A percentile compares a stretch with the other conserved stretches of the same genome.
Evolutionary conservation across 106 monocot genomes (phyloP).

Genomic region (Posidonia australis): DNA sequence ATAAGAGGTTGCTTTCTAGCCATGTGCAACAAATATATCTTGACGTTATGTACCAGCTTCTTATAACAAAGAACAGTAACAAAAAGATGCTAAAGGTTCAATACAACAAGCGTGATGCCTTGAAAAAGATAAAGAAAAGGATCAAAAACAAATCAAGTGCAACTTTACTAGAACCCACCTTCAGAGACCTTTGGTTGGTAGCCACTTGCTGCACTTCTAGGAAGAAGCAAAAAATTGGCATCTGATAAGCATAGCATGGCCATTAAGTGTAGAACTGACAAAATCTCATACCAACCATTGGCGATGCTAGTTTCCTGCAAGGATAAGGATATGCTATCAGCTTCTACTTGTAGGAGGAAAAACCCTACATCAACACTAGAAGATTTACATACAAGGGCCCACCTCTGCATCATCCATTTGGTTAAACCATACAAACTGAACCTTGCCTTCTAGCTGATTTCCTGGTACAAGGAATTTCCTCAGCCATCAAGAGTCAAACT

Average conservation of each 20-base stretch:
- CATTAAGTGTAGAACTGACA: slow-evolving; percentile 79
- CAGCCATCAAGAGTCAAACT: slow-evolving; percentile 23
- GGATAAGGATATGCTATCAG: not conserved
- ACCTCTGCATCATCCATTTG: slow-evolving; percentile 62
- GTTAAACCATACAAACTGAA: slow-evolving; percentile 61
- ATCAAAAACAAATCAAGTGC: too few relatives aligned
- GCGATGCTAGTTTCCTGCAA: slow-evolving; percentile 54
- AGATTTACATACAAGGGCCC: not conserved
- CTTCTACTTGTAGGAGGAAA: not conserved
- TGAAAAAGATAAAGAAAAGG: too few relatives aligned
- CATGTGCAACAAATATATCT: too few relatives aligned
- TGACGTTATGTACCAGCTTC: too few relatives aligned
- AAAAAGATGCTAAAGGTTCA: too few relatives aligned
- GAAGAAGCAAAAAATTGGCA: slow-evolving; percentile 56
- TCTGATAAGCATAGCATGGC: slow-evolving; percentile 60
- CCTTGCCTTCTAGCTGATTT: slow-evolving; percentile 30
- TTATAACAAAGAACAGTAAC: too few relatives aligned
- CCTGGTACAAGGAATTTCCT: slow-evolving; percentile 32
- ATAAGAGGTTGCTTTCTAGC: too few relatives aligned
- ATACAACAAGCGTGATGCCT: too few relatives aligned
- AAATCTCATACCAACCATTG: slow-evolving; percentile 66
- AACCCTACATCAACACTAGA: not conserved
- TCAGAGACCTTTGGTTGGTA: slow-evolving; percentile 42
- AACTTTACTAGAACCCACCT: slow-evolving; percentile 24
- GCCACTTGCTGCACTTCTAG: slow-evolving; percentile 32